Conservation (phyloP, 192 early-diverging fungal species). For the Helicostylum pulchrum region DNA sequence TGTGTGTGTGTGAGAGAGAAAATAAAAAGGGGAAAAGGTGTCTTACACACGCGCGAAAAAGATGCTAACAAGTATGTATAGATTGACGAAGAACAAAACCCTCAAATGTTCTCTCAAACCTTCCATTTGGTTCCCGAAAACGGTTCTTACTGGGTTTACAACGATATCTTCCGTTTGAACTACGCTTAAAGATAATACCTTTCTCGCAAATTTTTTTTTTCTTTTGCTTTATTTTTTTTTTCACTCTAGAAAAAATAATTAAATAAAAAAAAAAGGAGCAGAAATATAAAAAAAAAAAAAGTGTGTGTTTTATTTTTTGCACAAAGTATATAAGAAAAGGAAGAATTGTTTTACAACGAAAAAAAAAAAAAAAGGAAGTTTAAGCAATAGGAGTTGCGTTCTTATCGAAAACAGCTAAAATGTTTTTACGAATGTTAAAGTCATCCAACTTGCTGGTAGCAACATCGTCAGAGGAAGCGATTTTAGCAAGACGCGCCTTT, state of each 20-base stretch:
- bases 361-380: too few species aligned
- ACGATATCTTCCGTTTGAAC: conserved; percentile 83
- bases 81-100: conserved; percentile 79
- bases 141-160: conserved; percentile 72
- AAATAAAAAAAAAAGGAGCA: not conserved
- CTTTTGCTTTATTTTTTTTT: not conserved
- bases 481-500: conserved; percentile 75
- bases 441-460: conserved; percentile 74
- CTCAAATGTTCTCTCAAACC: conserved; percentile 80
- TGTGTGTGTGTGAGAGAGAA: not conserved
- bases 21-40: not conserved
- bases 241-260: not conserved
- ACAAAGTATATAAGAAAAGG: too few species aligned
- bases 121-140: conserved; percentile 82
- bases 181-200: conserved; percentile 48
- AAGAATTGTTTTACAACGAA: not conserved
- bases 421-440: conserved; percentile 85
- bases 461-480: conserved; percentile 66
- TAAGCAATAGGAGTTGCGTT: too few species aligned
- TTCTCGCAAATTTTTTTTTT: not conserved
- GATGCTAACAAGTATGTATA: conserved; percentile 12
- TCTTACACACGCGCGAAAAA: not conserved
- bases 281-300: too few species aligned
- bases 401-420: conserved; percentile 51
- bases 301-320: not conserved